A percentile compares a stretch with the other conserved stretches of the same genome.
phyloP scores from a whole-genome alignment of 2,329 filamentous ascomycete species.

The Neurospora crassa region DNA sequence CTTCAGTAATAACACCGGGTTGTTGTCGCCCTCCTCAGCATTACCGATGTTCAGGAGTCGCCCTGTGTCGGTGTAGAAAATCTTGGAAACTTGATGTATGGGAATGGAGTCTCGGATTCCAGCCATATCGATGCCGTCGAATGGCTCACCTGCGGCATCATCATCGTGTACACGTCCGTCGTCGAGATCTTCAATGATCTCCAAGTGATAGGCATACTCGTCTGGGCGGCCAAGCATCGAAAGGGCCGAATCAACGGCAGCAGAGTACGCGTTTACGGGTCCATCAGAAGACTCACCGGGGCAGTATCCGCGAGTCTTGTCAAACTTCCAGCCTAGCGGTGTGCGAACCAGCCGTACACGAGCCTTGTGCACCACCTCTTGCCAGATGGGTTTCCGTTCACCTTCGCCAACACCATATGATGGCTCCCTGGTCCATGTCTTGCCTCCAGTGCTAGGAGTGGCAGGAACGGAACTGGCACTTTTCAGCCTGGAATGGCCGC shows the following conservation, averaged over 20 bases:
- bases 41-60: slow-evolving; percentile 72
- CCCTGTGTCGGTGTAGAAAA: slow-evolving; percentile 88
- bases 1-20: slow-evolving; percentile 65
- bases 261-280: neutral
- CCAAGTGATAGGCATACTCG: slow-evolving; percentile 68
- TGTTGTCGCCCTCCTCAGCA: slow-evolving; percentile 53
- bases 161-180: slow-evolving; percentile 45
- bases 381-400: slow-evolving; percentile 70
- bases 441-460: slow-evolving; percentile 9
- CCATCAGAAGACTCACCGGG: slow-evolving; percentile 4
- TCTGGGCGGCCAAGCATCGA: slow-evolving; percentile 10
- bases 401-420: slow-evolving; percentile 38
- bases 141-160: slow-evolving; percentile 22
- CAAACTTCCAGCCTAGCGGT: slow-evolving; percentile 43
- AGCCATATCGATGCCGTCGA: slow-evolving; percentile 31
- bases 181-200: slow-evolving; percentile 72
- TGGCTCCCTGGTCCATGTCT: slow-evolving; percentile 30
- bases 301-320: slow-evolving; percentile 25
- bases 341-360: slow-evolving; percentile 69
- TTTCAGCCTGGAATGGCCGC: slow-evolving; percentile 48
- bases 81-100: slow-evolving; percentile 62
- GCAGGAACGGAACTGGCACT: slow-evolving; percentile 1
- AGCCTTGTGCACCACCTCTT: slow-evolving; percentile 92
- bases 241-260: neutral
- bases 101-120: slow-evolving; percentile 46